Base-by-base conservation (phyloP, 2,329 filamentous ascomycete species). In the Thielaviopsis populi region DNA sequence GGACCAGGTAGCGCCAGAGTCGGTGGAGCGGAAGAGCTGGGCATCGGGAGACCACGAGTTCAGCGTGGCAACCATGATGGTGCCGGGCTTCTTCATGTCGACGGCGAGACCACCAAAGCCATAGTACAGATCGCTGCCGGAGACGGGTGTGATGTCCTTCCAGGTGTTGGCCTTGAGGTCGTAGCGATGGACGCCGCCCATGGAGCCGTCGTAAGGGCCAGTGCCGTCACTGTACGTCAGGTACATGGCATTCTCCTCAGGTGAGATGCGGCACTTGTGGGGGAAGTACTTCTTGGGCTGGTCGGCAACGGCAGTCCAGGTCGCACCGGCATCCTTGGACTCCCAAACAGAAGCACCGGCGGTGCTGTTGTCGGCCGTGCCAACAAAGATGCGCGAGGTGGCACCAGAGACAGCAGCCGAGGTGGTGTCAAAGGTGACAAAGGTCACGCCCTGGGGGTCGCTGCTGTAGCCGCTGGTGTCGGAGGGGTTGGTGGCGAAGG, bases 41-140 rank as follows among this genome's bases (percentile, higher is more conserved):
- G 77, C 80, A 66, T 84, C 81, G 0, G 81, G 81, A 72, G 76
- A 83, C 81, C 81, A 84, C 17, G 76, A 79, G 71, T 84, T 84
- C 48, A 83, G 70, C 1, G 76, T 77, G 0, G 81, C 80, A 0
- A 83, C 80, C 56, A 84, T 77, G 17, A 84, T 69, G 0, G 81
- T 83, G 0, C 81, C 81, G 0, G 81, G 76, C 27, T 77, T 78
- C 67, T 79, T 74, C 67, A 78, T 72, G 59, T 84, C 81, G 22
- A 84, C 72, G 0, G 76, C 74, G 1, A 84, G 71, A 1, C 81
- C 81, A 5, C 81, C 81, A 54, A 83, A 84, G 1, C 81, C 81
- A 64, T 77, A 81, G 68, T 75, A 75, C 4, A 80, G 73, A 41
- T 78, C 74, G 2, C 69, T 67, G 15, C 77, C 76, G 0, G 77